A percentile compares a stretch with the other conserved stretches of the same genome.
Conservation (phyloP, 2,329 filamentous ascomycete genomes). For the Claviceps sp. region DNA sequence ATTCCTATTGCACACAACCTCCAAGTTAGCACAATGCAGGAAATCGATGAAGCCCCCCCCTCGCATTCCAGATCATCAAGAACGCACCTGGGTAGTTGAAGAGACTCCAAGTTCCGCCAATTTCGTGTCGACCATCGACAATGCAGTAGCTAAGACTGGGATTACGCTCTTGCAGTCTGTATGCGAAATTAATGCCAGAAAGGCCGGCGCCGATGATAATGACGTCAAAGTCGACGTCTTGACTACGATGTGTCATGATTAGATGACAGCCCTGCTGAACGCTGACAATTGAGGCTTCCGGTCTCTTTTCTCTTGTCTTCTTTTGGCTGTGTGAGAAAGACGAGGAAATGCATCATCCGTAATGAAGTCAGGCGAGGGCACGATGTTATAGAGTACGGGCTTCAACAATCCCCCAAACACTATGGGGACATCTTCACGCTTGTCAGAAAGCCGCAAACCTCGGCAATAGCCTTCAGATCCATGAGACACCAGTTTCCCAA, state of each 20-base stretch:
- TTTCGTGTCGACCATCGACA: conserved; percentile 46
- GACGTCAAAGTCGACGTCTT: conserved; percentile 26
- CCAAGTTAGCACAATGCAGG: neutral
- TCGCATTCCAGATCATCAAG: neutral
- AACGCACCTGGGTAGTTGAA: conserved; percentile 51
- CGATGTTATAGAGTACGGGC: neutral
- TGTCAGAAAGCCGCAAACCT: neutral
- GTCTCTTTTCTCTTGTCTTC: neutral
- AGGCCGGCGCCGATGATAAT: conserved; percentile 57
- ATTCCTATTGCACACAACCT: conserved; percentile 27
- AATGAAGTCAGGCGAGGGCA: neutral
- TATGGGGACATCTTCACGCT: neutral
- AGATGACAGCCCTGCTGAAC: neutral
- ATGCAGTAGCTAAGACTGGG: conserved; percentile 45
- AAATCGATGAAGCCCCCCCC: neutral
- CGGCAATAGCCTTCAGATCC: neutral
- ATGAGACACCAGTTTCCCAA: too few relatives aligned
- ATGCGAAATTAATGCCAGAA: conserved; percentile 58
- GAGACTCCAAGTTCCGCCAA: conserved; percentile 63
- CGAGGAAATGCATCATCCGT: neutral
- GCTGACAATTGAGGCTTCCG: neutral
- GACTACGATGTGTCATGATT: neutral
- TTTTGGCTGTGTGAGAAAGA: neutral
- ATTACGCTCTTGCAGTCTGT: conserved; percentile 43
- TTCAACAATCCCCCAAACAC: neutral